Conservation (phyloP, 2,329 filamentous ascomycete genomes). For the Paecilomyces sp. region DNA sequence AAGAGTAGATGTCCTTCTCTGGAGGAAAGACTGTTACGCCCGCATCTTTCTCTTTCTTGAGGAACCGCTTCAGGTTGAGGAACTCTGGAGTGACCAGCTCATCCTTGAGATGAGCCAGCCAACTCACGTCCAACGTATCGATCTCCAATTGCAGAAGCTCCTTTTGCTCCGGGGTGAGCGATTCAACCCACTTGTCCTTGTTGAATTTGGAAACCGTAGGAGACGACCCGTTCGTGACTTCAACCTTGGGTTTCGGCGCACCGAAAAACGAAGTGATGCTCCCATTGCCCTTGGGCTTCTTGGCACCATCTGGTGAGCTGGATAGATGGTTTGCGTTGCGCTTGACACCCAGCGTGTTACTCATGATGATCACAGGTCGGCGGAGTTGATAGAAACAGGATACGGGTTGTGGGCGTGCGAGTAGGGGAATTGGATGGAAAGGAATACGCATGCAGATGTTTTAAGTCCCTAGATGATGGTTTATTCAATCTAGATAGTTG, state of each 20-base stretch:
- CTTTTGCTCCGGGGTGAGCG: slow-evolving; percentile 73
- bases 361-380: slow-evolving; percentile 14
- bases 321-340: slow-evolving; percentile 53
- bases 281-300: slow-evolving; percentile 66
- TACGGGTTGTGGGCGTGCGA: not conserved
- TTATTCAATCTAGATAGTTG: not conserved
- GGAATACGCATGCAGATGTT: not conserved
- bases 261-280: slow-evolving; percentile 89
- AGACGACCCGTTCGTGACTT: slow-evolving; percentile 17
- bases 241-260: slow-evolving; percentile 49
- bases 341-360: slow-evolving; percentile 46
- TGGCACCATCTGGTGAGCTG: slow-evolving; percentile 43
- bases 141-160: slow-evolving; percentile 82
- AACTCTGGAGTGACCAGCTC: slow-evolving; percentile 75
- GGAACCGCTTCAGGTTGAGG: slow-evolving; percentile 77
- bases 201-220: slow-evolving; percentile 56
- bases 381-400: not conserved
- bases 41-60: slow-evolving; percentile 66
- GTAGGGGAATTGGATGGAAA: slow-evolving; percentile 9
- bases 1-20: slow-evolving; percentile 84
- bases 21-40: slow-evolving; percentile 83
- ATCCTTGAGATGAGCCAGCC: slow-evolving; percentile 82
- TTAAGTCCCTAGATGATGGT: not conserved
- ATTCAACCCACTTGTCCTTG: slow-evolving; percentile 82
- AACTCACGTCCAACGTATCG: slow-evolving; percentile 82